Evolutionary conservation across 495 filamentous ascomycete species (phyloP), one percentile per base, ranked within the genome.

Genomic region (Aspergillus nidulans): DNA sequence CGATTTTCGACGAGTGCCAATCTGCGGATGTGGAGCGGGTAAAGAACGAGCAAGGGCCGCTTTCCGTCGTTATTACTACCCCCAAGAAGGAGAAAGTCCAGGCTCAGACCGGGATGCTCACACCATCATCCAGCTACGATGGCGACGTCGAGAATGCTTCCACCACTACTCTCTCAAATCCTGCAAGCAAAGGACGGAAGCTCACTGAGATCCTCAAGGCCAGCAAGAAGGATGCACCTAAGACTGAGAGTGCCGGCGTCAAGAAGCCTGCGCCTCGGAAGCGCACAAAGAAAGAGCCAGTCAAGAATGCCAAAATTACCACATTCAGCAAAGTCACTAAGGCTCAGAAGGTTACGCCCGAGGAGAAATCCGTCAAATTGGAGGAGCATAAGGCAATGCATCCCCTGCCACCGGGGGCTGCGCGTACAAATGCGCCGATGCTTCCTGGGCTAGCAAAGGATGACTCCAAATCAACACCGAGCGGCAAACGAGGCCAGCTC

Each of bases 111-210:
- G 82, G 81, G 34, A 83, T 89, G 43, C 78, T 82, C n/a, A 89
- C 85, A 12, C 86, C 87, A 43, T 77, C 76, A 0, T 72, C 77
- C 74, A 80, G 63, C 64, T 71, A 61, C 59, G 80, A 61, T 72
- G 76, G 63, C 51, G 59, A 63, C 45, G 41, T 52, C n/a, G 63
- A 66, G 43, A 23, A 39, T 3, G 53, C 49, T 23, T 45, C 58
- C 0, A 57, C 53, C 57, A 62, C 56, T 32, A 55, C 58, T 49
- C 49, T 39, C 16, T 38, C 58, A 15, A 68, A 72, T 53, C 69
- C 64, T 10, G 64, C 66, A 55, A 64, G 66, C 57, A 54, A 58
- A 38, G 72, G 71, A 25, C 58, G 53, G 16, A 66, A 52, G 18
- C 52, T 77, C 55, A 46, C 61, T 3, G 65, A 72, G 8, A 30